A percentile compares a stretch with the other conserved stretches of the same genome.
Conservation (phyloP, 371 early-diverging fungal genomes). For the Zopfochytrium polystomum region DNA sequence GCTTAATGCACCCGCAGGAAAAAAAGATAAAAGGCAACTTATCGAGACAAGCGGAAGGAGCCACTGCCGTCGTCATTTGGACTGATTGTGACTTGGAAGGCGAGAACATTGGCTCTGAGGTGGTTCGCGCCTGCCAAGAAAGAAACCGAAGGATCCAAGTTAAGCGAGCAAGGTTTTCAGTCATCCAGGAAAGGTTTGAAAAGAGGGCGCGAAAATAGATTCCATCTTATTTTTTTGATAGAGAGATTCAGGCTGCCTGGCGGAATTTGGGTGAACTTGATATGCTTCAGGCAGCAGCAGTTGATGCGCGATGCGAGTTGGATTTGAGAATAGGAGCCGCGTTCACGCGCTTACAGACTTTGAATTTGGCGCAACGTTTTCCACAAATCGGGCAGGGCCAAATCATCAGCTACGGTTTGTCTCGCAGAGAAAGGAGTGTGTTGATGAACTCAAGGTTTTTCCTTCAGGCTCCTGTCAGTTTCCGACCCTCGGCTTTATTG, state of each 20-base stretch:
- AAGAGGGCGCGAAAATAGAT: neutral
- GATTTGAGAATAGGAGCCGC: conserved; percentile 97
- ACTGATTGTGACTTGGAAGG: conserved; percentile 99
- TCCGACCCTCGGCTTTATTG: conserved; percentile 99
- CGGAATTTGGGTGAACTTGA: conserved; percentile 61
- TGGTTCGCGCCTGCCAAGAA: conserved; percentile 63
- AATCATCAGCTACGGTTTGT: conserved; percentile 82
- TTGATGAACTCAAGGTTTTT: neutral
- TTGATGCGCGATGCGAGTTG: conserved; percentile 88
- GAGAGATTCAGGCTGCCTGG: conserved; percentile 83
- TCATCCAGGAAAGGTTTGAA: conserved; percentile 56
- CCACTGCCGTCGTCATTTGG: conserved; percentile 91
- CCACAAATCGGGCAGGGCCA: conserved; percentile 45
- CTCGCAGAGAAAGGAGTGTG: neutral
- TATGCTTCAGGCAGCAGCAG: conserved; percentile 77
- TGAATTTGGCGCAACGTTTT: conserved; percentile 58
- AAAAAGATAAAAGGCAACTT: conserved; percentile 66
- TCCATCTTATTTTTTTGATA: conserved; percentile 15
- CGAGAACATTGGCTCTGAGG: conserved; percentile 95
- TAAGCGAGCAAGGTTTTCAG: conserved; percentile 77
- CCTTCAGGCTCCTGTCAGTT: conserved; percentile 95
- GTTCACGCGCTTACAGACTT: conserved; percentile 94
- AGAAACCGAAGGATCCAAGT: conserved; percentile 66
- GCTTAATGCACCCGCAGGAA: too few relatives aligned
- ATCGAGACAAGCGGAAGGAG: conserved; percentile 53